Conservation (phyloP, 179 eudicot species). For the Heliamphora pulchella region DNA sequence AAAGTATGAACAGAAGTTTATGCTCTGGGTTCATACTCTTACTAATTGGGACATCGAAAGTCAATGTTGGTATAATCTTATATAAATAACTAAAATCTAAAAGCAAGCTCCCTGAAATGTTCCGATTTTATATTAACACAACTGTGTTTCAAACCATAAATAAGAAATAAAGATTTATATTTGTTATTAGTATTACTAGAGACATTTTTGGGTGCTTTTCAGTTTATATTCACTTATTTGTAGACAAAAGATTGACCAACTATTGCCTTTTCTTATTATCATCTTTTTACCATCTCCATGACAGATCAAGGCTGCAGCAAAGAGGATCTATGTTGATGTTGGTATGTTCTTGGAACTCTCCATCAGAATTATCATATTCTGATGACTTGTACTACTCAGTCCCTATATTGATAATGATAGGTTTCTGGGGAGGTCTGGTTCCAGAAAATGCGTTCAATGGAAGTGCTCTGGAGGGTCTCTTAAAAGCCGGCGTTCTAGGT, state of each 20-base stretch:
- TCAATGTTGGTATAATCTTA: neutral
- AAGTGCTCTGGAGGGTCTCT: conserved; percentile 60
- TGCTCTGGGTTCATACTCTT: neutral
- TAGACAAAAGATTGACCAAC: neutral
- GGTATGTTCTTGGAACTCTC: conserved; percentile 44
- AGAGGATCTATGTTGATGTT: conserved; percentile 76
- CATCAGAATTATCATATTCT: neutral
- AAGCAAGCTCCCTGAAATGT: neutral
- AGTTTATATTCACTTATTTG: neutral
- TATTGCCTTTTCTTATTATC: neutral
- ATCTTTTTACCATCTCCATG: conserved; percentile 6
- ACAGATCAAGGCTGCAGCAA: conserved; percentile 73
- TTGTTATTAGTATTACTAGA: neutral
- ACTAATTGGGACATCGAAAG: neutral
- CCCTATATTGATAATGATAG: conserved; percentile 28
- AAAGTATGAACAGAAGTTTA: neutral
- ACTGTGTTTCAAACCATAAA: too few species aligned
- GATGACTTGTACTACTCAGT: neutral
- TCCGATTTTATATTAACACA: too few species aligned
- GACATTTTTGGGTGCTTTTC: neutral
- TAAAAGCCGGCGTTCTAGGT: conserved; percentile 90
- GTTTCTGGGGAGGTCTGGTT: conserved; percentile 98
- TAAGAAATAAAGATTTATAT: neutral
- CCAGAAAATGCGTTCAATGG: conserved; percentile 86
- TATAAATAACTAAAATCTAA: neutral